Conservation (phyloP, 108 stramenopile species). For the Pseudonitzschia multiseries region DNA sequence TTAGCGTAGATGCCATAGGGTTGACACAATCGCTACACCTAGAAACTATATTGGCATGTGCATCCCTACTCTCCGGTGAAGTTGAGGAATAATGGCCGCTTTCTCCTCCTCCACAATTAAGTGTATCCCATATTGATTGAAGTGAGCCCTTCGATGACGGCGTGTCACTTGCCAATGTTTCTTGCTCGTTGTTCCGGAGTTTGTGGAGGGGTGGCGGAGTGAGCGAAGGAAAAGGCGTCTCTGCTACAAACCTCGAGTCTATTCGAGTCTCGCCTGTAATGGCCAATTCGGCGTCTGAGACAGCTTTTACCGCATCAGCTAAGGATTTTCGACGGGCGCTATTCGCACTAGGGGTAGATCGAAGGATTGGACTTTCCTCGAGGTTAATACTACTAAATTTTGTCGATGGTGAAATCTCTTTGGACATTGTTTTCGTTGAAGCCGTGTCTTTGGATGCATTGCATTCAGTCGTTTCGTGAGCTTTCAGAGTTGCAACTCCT, state of each 20-base stretch:
- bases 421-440: not conserved
- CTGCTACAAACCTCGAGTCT: not conserved
- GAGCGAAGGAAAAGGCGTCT: not conserved
- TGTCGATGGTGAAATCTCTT: not conserved
- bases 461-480: not conserved
- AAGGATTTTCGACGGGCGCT: constrained; percentile 1
- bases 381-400: not conserved
- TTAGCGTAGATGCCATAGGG: constrained; percentile 9
- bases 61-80: constrained; percentile 3
- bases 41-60: not conserved
- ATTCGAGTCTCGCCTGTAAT: not conserved
- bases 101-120: not conserved
- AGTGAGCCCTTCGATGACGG: constrained; percentile 9
- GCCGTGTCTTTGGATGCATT: not conserved
- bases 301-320: not conserved
- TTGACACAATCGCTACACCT: constrained; percentile 7
- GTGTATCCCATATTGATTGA: constrained; percentile 2
- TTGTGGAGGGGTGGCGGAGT: no score
- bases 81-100: not conserved
- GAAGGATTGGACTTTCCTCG: not conserved
- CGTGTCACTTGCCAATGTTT: constrained; percentile 6
- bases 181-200: not conserved
- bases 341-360: not conserved
- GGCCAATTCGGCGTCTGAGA: not conserved
- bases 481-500: not conserved